Evolutionary conservation across 257 asterid genomes (phyloP).

Genomic region (Fraxinus excelsior): DNA sequence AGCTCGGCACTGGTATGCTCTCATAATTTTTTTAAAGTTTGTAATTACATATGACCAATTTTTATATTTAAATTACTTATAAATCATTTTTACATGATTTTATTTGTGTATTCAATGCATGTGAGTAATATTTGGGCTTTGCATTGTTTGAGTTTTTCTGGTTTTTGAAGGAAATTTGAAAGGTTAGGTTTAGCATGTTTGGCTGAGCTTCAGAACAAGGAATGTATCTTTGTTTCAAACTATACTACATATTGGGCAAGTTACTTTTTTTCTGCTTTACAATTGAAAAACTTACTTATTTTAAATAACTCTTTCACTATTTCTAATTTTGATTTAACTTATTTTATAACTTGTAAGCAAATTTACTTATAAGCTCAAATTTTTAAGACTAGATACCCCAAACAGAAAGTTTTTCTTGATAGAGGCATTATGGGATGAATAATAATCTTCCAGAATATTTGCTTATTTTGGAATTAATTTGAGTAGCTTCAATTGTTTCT

Average conservation of each 20-base stretch:
- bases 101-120: neutral
- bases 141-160: neutral
- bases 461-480: neutral
- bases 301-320: neutral
- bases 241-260: neutral
- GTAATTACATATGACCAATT: neutral
- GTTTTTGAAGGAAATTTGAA: neutral
- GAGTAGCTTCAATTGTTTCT: neutral
- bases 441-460: neutral
- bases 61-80: neutral
- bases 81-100: neutral
- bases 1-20: slow-evolving; percentile 38
- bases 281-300: neutral
- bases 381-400: neutral
- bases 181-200: neutral
- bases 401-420: too few species aligned
- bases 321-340: neutral
- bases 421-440: neutral
- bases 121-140: neutral
- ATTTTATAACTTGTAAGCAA: neutral
- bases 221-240: neutral
- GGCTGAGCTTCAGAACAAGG: neutral
- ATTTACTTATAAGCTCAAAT: neutral
- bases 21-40: neutral
- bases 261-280: neutral